Base-by-base conservation (phyloP, 495 filamentous ascomycete genomes). In the Margaritispora aquatica region DNA sequence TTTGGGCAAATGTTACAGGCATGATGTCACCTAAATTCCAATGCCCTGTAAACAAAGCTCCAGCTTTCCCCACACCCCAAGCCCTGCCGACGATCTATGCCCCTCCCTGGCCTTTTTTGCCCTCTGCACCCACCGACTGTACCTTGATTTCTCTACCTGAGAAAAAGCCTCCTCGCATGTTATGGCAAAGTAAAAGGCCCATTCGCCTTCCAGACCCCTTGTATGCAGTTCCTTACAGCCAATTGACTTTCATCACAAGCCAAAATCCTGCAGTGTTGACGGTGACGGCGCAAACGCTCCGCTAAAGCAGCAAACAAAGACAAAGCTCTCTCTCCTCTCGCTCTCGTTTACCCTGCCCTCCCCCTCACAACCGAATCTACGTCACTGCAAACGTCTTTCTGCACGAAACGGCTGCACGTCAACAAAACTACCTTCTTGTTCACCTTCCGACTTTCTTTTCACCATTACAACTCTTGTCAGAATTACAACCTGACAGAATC, bases 121-220 rank as follows among this genome's bases (percentile, higher is more conserved):
- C 8, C 20, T 22, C 24, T 51, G 1, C 5, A 51, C 24, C 26
- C 15, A 13, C 5, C 15, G 21, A 4, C 19, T 22, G 5, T 36
- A 44, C 36, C 49, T 53, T 59, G 47, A 44, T 47, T 47, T 22
- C 1, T n/a, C n/a, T n/a, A n/a, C n/a, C n/a, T n/a, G n/a, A n/a
- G n/a, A n/a, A n/a, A n/a, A 17, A 44, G 1, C 22, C 54, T 56
- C 19, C 2, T n/a, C n/a, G n/a, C n/a, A n/a, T n/a, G n/a, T 22
- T 46, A 57, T 57, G 55, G 55, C 24, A 57, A 50, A 50, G 55
- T 36, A 2, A 57, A 11, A 31, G 9, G 23, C 24, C 23, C 55
- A 57, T 57, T 26, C 27, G n/a, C 26, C 27, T 34, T 54, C 52
- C 24, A 29, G 24, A 26, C 26, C 15, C 5, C 51, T 22, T 21